These are phyloP conservation scores for Phascolomyces articulosus DNA, from an alignment of 371 early-diverging fungal genomes.

Conservation along the genomic window DNA sequence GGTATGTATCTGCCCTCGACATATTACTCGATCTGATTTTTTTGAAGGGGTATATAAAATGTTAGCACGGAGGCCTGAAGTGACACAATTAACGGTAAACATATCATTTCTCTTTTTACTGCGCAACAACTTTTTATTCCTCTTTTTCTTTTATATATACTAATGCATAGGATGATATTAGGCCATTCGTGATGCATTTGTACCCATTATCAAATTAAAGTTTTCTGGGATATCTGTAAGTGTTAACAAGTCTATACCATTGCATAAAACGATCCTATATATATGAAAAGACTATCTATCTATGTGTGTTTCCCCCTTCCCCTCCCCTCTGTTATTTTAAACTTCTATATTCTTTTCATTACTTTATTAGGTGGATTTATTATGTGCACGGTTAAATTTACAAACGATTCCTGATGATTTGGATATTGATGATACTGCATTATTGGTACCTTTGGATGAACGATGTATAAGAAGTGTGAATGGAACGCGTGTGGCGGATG, in stretches of 20 bases:
- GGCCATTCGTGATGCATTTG: conserved; percentile 94
- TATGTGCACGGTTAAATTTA: conserved; percentile 89
- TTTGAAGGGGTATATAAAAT: conserved; percentile 90
- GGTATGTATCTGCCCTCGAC: conserved; percentile 95
- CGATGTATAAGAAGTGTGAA: conserved; percentile 95
- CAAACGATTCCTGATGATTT: conserved; percentile 85
- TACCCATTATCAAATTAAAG: conserved; percentile 97
- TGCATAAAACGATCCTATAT: neutral
- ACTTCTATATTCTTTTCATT: neutral
- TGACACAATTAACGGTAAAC: conserved; percentile 85
- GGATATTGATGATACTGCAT: conserved; percentile 84
- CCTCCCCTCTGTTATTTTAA: too few species aligned
- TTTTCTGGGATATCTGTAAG: conserved; percentile 89
- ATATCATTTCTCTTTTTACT: too few species aligned
- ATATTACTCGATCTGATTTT: conserved; percentile 95
- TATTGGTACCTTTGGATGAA: conserved; percentile 94
- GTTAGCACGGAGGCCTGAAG: conserved; percentile 81
- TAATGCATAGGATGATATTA: conserved; percentile 17
- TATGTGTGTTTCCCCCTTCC: too few species aligned
- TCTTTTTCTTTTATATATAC: too few species aligned
- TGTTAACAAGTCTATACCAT: neutral
- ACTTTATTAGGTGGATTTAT: conserved; percentile 91
- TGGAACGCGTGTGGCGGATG: conserved; percentile 98
- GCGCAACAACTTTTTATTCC: too few species aligned
- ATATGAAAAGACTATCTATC: too few species aligned